phyloP scores from a whole-genome alignment of 129 eudicot species.

The Tanacetum coccineum region DNA sequence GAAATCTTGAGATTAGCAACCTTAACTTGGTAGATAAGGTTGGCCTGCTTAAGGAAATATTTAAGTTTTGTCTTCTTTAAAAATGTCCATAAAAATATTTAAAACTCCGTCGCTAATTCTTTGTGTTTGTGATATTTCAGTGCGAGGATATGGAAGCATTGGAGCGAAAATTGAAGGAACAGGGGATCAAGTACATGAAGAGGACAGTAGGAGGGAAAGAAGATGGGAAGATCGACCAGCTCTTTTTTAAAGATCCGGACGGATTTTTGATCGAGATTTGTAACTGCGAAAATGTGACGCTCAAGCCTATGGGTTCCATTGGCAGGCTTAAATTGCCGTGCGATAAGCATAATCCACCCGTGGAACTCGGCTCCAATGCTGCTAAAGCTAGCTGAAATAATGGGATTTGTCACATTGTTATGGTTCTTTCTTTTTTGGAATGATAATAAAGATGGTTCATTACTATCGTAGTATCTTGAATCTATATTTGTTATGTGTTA shows the following conservation, averaged over 20 bases:
- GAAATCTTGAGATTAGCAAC: too few relatives aligned
- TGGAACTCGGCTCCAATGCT: slow-evolving; percentile 30
- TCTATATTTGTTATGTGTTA: background rate
- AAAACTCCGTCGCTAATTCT: too few relatives aligned
- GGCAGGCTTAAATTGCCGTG: slow-evolving; percentile 49
- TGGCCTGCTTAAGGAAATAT: too few relatives aligned
- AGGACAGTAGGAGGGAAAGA: slow-evolving; percentile 68
- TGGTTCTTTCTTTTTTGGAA: background rate
- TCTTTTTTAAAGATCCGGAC: slow-evolving; percentile 84
- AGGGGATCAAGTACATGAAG: slow-evolving; percentile 51
- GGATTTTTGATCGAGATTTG: slow-evolving; percentile 88
- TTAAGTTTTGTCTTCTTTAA: background rate
- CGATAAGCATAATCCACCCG: slow-evolving; percentile 67
- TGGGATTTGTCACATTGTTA: background rate
- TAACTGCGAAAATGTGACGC: slow-evolving; percentile 75
- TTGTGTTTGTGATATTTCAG: slow-evolving; percentile 21
- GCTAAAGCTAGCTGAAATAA: slow-evolving; percentile 25
- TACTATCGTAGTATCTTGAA: too few relatives aligned
- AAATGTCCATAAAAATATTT: too few relatives aligned
- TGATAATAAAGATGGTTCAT: background rate
- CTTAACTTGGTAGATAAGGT: too few relatives aligned
- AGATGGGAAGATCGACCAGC: slow-evolving; percentile 60
- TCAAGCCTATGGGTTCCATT: slow-evolving; percentile 49
- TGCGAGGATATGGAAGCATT: slow-evolving; percentile 36
- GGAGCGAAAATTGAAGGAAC: too few relatives aligned